Evolutionary conservation across 371 early-diverging fungal genomes (phyloP).

Genomic region (Mortierella sp.): DNA sequence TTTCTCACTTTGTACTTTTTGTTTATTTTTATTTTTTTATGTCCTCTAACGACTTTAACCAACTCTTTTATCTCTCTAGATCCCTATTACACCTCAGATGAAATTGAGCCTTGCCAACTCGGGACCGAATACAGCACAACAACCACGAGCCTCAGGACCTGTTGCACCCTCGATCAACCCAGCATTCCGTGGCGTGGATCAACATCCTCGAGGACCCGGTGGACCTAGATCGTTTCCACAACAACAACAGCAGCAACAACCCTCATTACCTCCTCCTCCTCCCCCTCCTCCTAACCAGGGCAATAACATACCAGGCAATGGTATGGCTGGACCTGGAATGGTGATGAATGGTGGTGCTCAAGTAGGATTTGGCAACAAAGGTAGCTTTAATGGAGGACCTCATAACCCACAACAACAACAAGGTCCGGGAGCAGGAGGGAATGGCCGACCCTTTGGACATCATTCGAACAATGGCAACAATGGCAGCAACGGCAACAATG

Average conservation of each 20-base stretch:
- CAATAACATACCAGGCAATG: background rate
- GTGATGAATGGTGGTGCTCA: background rate
- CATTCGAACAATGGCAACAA: constrained; percentile 4
- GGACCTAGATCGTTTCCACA: constrained; percentile 22
- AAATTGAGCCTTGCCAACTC: constrained; percentile 7
- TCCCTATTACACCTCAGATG: background rate
- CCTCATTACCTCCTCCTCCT: background rate
- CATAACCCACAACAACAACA: too few relatives aligned
- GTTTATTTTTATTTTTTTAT: background rate
- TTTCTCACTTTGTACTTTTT: too few relatives aligned
- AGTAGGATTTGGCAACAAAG: constrained; percentile 10
- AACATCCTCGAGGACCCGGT: constrained; percentile 12
- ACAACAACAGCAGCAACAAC: constrained; percentile 10
- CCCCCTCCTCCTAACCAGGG: background rate
- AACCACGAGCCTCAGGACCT: background rate
- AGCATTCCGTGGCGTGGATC: constrained; percentile 24
- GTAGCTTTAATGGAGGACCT: too few relatives aligned
- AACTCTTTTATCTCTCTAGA: background rate
- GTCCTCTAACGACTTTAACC: background rate
- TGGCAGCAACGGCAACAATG: constrained; percentile 4
- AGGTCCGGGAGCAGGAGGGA: too few relatives aligned
- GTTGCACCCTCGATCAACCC: constrained; percentile 25
- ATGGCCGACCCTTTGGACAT: too few relatives aligned
- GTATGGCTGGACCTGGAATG: constrained; percentile 12
- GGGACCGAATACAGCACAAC: background rate